Conservation (phyloP, 345 rosid genomes). For the Moringa oleifera region DNA sequence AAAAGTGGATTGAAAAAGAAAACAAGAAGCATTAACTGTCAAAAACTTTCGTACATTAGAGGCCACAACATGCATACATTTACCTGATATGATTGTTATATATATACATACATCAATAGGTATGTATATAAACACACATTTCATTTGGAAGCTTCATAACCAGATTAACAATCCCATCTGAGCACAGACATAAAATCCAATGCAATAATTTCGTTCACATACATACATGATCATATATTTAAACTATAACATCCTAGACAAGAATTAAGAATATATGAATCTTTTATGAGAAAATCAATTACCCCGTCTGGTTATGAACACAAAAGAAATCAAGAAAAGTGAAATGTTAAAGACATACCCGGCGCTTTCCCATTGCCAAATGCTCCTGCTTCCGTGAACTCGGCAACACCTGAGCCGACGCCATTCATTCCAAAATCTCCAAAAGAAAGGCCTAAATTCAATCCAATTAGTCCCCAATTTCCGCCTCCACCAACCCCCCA, state of each 20-base stretch:
- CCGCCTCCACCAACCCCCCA: slow-evolving; percentile 15
- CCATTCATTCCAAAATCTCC: slow-evolving; percentile 43
- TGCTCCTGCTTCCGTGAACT: slow-evolving; percentile 72
- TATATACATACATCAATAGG: too few relatives aligned
- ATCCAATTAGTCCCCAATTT: slow-evolving; percentile 17
- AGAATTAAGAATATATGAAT: too few relatives aligned
- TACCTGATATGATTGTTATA: too few relatives aligned
- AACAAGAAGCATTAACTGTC: neutral
- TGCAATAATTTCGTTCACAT: neutral
- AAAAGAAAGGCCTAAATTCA: slow-evolving; percentile 16
- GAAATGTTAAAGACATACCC: slow-evolving; percentile 38
- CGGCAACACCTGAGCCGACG: slow-evolving; percentile 88
- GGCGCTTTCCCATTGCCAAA: slow-evolving; percentile 89
- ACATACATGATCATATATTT: neutral
- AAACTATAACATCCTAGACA: too few relatives aligned
- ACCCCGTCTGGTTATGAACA: neutral
- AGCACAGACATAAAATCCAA: neutral
- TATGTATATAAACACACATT: too few relatives aligned
- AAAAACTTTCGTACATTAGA: too few relatives aligned
- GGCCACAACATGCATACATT: too few relatives aligned
- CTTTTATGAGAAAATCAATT: neutral
- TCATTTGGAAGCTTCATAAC: neutral
- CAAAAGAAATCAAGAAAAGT: neutral
- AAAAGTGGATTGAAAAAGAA: neutral
- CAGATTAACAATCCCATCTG: neutral